Evolutionary conservation across 306 rosid genomes (phyloP).

Genomic region (Vicia sativa): DNA sequence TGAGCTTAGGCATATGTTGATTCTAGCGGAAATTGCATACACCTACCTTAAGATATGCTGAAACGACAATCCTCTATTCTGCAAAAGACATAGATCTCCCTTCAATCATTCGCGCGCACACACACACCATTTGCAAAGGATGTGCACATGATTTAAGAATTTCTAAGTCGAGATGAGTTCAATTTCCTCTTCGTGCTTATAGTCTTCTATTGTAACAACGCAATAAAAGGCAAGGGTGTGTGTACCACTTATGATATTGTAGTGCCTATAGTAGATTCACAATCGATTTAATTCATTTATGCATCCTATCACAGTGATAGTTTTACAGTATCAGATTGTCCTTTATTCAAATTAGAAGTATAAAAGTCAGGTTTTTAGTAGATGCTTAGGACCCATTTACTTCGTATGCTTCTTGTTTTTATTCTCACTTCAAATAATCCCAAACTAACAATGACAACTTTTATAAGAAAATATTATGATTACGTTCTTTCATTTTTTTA

Average conservation of each 20-base stretch:
- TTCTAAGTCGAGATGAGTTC: not conserved
- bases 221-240: not conserved
- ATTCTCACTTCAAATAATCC: not conserved
- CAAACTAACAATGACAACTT: not conserved
- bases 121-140: not conserved
- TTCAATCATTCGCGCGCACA: not conserved
- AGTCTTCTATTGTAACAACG: not conserved
- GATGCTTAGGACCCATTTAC: not conserved
- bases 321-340: not conserved
- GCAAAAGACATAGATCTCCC: not conserved
- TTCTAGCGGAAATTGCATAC: not conserved
- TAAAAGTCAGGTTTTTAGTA: not conserved
- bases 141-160: not conserved
- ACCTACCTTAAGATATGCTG: not conserved
- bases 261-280: not conserved
- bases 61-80: not conserved
- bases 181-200: slow-evolving; percentile 1
- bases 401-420: no score
- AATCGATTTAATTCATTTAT: not conserved
- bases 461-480: slow-evolving; percentile 2
- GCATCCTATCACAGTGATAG: not conserved
- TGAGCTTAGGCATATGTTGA: slow-evolving; percentile 18
- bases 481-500: not conserved
- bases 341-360: not conserved
- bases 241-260: not conserved